Evolutionary conservation across 768 basidiomycete species (phyloP), one percentile per base, ranked within the genome.

Genomic region (Favolaschia claudopus): DNA sequence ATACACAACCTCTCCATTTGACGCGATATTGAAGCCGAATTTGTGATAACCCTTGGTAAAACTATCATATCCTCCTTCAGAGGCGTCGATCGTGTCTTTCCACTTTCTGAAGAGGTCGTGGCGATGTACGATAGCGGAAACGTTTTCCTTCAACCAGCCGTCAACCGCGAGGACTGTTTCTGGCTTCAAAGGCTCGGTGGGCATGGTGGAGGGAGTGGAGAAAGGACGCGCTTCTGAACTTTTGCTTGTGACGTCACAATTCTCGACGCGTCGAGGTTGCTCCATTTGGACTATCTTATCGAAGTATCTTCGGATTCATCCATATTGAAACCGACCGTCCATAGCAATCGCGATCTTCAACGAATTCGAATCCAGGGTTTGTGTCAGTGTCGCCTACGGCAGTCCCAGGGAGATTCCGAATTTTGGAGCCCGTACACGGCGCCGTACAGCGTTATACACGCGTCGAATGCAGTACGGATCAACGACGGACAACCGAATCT

Each of bases 51-150:
- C 93, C 69, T 88, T 84, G 7, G 91, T 89, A 72, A 93, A 93
- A 17, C 77, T 76, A 27, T 91, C 89, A 70, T 87, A 87, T 19
- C 97, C 96, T 45, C 95, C 95, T 77, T 99, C 96, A 63, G 87
- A 75, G 44, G 84, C 67, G 22, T 89, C 82, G 67, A 97, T 92
- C 40, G 76, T 79, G 66, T 89, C 83, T 67, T 90, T 93, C 91
- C 91, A 93, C 66, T 84, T 80, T 55, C 83, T 82, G 77, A 87
- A 93, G 29, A 73, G 70, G 51, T 87, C 85, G 73, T 93, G 81
- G 60, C 93, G 82, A 65, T 84, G 82, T 56, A 85, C 76, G 72
- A 95, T 92, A 39, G 84, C 81, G 27, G 87, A 82, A 49, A 89
- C 77, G 67, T 89, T 84, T n/a, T 85, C 85, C 67, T 86, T 82